Evolutionary conservation across 129 eudicot genomes (phyloP).

Genomic region (Logfia minima): DNA sequence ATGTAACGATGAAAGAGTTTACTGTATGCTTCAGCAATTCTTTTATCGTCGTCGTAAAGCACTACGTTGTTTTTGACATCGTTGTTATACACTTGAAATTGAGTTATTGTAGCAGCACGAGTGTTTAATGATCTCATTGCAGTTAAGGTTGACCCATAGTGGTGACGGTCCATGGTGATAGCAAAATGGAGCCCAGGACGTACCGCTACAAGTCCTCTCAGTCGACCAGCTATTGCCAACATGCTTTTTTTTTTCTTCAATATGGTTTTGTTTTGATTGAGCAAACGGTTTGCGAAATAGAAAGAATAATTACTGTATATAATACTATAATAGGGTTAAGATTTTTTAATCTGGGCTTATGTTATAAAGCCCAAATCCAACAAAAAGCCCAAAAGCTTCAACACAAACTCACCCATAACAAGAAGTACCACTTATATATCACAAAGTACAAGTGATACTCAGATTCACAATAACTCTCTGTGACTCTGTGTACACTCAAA

Average conservation of each 20-base stretch:
- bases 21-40: neutral
- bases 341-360: neutral
- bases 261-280: neutral
- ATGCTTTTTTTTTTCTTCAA: constrained; percentile 3
- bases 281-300: neutral
- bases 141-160: constrained; percentile 21
- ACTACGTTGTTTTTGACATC: constrained; percentile 31
- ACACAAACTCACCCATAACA: neutral
- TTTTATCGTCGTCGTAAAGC: constrained; percentile 6
- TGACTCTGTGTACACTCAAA: neutral
- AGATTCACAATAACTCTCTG: neutral
- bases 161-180: neutral
- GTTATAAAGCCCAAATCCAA: constrained; percentile 11
- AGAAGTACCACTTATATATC: neutral
- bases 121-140: constrained; percentile 22
- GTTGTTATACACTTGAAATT: constrained; percentile 26
- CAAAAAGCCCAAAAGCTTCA: neutral
- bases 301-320: too few species aligned
- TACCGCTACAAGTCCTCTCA: constrained; percentile 16
- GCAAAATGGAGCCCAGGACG: too few species aligned
- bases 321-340: too few species aligned
- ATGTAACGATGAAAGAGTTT: neutral
- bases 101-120: constrained; percentile 29
- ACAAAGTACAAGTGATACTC: constrained; percentile 6
- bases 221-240: constrained; percentile 27